phyloP scores from a whole-genome alignment of 169 alveolate species.

The Eimeria acervulina region DNA sequence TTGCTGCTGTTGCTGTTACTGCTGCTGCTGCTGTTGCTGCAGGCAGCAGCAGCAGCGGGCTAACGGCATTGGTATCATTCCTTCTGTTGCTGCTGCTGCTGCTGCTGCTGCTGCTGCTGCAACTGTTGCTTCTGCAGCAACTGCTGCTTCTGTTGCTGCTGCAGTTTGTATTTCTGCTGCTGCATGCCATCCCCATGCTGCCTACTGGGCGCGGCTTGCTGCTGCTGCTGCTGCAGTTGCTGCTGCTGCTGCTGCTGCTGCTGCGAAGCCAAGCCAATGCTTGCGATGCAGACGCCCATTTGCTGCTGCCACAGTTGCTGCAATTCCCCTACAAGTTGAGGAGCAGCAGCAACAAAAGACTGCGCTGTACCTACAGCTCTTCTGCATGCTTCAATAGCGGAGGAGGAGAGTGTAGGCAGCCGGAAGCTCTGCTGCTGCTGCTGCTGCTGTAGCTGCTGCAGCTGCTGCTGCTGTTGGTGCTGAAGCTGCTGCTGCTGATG shows the following conservation, averaged over 20 bases:
- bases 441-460: constrained; percentile 17
- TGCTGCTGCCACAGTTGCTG: constrained; percentile 64
- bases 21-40: too few species aligned
- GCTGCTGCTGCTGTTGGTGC: constrained; percentile 47
- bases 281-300: too few species aligned
- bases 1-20: too few species aligned
- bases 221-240: constrained; percentile 9
- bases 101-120: constrained; percentile 32
- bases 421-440: constrained; percentile 46
- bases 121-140: constrained; percentile 6
- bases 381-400: constrained; percentile 39
- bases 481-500: constrained; percentile 29
- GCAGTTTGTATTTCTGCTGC: not conserved
- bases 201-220: not conserved
- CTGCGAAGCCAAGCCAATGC: not conserved
- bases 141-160: constrained; percentile 35
- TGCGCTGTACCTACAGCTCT: constrained; percentile 16
- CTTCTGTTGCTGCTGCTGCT: constrained; percentile 11
- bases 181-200: not conserved
- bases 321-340: constrained; percentile 38
- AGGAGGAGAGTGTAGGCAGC: not conserved
- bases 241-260: constrained; percentile 29
- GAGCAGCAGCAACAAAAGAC: constrained; percentile 36
- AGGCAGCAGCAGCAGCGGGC: too few species aligned
- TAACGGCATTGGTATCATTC: too few species aligned